These are phyloP conservation scores for Gossypium rotundifolium DNA, from an alignment of 345 rosid genomes.

Conservation along the genomic window DNA sequence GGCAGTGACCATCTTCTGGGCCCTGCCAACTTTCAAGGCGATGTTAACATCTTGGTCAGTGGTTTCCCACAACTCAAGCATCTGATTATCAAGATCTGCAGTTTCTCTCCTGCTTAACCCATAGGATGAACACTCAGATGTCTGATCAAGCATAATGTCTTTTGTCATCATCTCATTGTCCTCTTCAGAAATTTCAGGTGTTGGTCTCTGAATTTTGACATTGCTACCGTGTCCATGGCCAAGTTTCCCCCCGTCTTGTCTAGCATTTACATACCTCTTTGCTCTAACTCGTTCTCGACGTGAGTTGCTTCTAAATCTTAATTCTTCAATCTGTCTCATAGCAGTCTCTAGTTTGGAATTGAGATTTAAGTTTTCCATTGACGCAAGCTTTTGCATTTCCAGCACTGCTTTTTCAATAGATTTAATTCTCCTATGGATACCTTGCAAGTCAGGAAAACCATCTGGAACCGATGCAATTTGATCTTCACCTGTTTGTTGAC, in stretches of 20 bases:
- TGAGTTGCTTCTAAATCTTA: constrained; percentile 31
- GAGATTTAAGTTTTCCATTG: constrained; percentile 41
- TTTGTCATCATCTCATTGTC: constrained; percentile 66
- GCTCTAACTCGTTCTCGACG: constrained; percentile 20
- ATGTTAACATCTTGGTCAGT: constrained; percentile 37
- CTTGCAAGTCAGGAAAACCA: constrained; percentile 42
- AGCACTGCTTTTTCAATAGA: constrained; percentile 55
- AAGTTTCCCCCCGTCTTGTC: constrained; percentile 26
- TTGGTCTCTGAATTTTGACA: constrained; percentile 35
- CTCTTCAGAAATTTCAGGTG: constrained; percentile 41
- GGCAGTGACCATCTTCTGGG: constrained; percentile 23
- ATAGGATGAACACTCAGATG: constrained; percentile 80
- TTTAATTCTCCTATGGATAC: constrained; percentile 51
- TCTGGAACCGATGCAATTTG: constrained; percentile 18
- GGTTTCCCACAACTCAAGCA: constrained; percentile 58
- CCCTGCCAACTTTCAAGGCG: constrained; percentile 41
- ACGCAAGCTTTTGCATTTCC: constrained; percentile 53
- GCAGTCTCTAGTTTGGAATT: constrained; percentile 55
- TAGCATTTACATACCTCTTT: constrained; percentile 28
- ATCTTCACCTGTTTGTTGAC: constrained; percentile 24
- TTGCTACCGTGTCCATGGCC: constrained; percentile 17
- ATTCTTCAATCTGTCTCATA: constrained; percentile 46
- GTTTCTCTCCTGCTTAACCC: constrained; percentile 66
- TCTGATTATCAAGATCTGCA: constrained; percentile 42
- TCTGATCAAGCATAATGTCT: constrained; percentile 90